These are phyloP conservation scores for Mucor mucedo DNA, from an alignment of 371 early-diverging fungal species.

Conservation along the genomic window DNA sequence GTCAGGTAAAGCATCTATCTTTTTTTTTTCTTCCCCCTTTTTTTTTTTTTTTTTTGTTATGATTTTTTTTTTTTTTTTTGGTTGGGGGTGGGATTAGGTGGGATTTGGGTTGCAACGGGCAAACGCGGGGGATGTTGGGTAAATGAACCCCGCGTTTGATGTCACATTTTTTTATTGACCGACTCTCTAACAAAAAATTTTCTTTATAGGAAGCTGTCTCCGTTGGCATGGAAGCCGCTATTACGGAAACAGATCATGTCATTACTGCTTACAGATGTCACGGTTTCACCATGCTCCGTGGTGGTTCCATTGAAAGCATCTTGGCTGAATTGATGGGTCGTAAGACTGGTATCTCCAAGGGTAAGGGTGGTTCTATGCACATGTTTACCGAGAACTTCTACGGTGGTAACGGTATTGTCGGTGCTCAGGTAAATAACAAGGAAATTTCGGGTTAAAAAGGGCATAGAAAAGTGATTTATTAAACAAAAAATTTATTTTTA, in stretches of 20 bases:
- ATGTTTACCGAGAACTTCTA: constrained; percentile 97
- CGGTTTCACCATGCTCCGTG: constrained; percentile 95
- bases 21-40: constrained; percentile 1
- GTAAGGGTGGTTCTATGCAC: constrained; percentile 99
- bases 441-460: too few relatives aligned
- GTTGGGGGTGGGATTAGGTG: constrained; percentile 7
- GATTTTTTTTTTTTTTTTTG: constrained; percentile 10
- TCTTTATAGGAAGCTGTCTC: constrained; percentile 90
- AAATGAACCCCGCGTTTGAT: constrained; percentile 38
- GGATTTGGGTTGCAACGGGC: constrained; percentile 26
- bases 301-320: constrained; percentile 75
- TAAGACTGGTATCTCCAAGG: constrained; percentile 89
- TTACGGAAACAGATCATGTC: constrained; percentile 87
- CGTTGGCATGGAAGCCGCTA: constrained; percentile 93
- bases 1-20: constrained; percentile 72
- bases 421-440: constrained; percentile 79
- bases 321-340: constrained; percentile 92
- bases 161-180: constrained; percentile 18
- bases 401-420: constrained; percentile 99
- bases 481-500: neutral
- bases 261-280: constrained; percentile 99
- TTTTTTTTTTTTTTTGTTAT: constrained; percentile 2
- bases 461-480: neutral
- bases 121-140: constrained; percentile 40
- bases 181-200: constrained; percentile 4